A percentile compares a stretch with the other conserved stretches of the same genome.
These are phyloP conservation scores for Fusarium xylarioides DNA, from an alignment of 2,329 filamentous ascomycete species.

Conservation along the genomic window DNA sequence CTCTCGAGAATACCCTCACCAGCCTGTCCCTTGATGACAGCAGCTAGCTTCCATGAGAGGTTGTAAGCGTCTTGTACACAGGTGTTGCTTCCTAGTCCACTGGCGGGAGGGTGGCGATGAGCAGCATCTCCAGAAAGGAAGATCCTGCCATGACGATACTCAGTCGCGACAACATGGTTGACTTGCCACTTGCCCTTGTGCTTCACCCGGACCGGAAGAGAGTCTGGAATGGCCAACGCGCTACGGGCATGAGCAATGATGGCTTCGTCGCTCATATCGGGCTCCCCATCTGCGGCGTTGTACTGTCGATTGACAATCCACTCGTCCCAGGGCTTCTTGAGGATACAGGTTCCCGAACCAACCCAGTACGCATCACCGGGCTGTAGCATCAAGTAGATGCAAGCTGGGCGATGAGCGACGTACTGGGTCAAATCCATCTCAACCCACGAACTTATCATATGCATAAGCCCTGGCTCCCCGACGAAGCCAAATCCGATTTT, in stretches of 20 bases:
- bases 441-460: slow-evolving; percentile 20
- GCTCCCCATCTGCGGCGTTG: slow-evolving; percentile 23
- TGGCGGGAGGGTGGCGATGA: slow-evolving; percentile 65
- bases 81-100: slow-evolving; percentile 66
- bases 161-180: slow-evolving; percentile 20
- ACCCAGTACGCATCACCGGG: slow-evolving; percentile 23
- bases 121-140: slow-evolving; percentile 61
- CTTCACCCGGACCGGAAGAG: slow-evolving; percentile 18
- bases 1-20: slow-evolving; percentile 51
- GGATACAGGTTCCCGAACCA: slow-evolving; percentile 16
- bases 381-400: slow-evolving; percentile 26
- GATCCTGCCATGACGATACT: slow-evolving; percentile 14
- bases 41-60: slow-evolving; percentile 63
- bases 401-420: slow-evolving; percentile 16
- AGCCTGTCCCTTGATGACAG: slow-evolving; percentile 50
- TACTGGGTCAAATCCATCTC: slow-evolving; percentile 20
- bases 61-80: slow-evolving; percentile 66
- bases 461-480: slow-evolving; percentile 23
- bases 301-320: slow-evolving; percentile 28
- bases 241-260: slow-evolving; percentile 17
- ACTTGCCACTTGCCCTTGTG: slow-evolving; percentile 27
- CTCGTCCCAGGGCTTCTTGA: slow-evolving; percentile 20
- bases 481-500: slow-evolving; percentile 15
- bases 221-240: slow-evolving; percentile 5
- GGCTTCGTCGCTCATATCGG: slow-evolving; percentile 16